Evolutionary conservation across 2,329 filamentous ascomycete species (phyloP).

Genomic region (Elsinoe ampelina): DNA sequence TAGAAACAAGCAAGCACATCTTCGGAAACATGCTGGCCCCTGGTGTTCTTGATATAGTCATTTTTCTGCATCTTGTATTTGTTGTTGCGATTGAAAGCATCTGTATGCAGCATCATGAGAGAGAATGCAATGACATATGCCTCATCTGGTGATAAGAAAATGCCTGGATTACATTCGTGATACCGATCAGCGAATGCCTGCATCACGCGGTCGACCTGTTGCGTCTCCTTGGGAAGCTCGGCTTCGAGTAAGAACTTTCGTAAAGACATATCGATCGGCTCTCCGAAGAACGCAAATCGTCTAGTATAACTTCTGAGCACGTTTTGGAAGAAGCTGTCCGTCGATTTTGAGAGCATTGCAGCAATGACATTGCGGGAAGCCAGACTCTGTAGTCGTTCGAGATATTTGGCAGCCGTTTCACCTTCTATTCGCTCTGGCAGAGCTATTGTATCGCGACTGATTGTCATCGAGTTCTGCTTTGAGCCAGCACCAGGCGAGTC

Average conservation of each 20-base stretch:
- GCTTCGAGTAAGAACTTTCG: slow-evolving; percentile 94
- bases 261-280: slow-evolving; percentile 96
- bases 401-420: slow-evolving; percentile 82
- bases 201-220: slow-evolving; percentile 91
- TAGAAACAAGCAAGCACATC: slow-evolving; percentile 95
- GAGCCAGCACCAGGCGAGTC: slow-evolving; percentile 66
- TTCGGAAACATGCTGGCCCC: slow-evolving; percentile 81
- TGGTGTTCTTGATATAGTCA: slow-evolving; percentile 92
- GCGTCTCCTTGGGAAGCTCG: slow-evolving; percentile 90
- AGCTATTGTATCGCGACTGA: slow-evolving; percentile 59
- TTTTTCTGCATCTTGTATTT: slow-evolving; percentile 97
- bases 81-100: slow-evolving; percentile 99
- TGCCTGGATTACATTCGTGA: slow-evolving; percentile 95
- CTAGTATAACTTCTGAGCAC: slow-evolving; percentile 93
- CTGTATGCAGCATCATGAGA: slow-evolving; percentile 88
- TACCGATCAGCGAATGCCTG: slow-evolving; percentile 95
- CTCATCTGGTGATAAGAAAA: slow-evolving; percentile 82
- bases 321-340: slow-evolving; percentile 70
- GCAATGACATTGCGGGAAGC: slow-evolving; percentile 76
- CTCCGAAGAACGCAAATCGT: slow-evolving; percentile 87
- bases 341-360: slow-evolving; percentile 74
- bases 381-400: slow-evolving; percentile 71
- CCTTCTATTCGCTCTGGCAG: slow-evolving; percentile 75
- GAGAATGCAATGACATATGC: slow-evolving; percentile 99
- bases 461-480: slow-evolving; percentile 73